Evolutionary conservation across 768 basidiomycete species (phyloP), one percentile per base, ranked within the genome.

Genomic region (Polyporus arcularius): DNA sequence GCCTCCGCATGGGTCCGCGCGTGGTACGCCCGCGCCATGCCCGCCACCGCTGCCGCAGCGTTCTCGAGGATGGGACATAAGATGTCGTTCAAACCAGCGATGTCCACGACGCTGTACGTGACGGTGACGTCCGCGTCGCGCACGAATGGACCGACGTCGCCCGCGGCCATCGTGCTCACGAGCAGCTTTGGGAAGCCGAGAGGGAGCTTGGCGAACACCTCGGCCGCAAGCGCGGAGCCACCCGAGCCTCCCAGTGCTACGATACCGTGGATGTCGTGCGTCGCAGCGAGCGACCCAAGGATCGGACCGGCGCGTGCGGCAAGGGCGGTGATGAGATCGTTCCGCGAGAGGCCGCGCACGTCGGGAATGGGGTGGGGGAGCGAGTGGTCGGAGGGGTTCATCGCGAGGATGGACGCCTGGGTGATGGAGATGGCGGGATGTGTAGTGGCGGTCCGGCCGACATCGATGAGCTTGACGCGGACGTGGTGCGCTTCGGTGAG

Each of bases 131-230:
- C 65, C 31, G 57, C 42, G 18, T 67, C 65, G 39, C 55, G 57
- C 18, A 67, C 58, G 57, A 54, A 54, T 18, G 65, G 53, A 18
- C 60, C 16, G 12, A 67, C 62, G 48, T 67, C 65, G 14, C 65
- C 65, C 21, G 60, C 65, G 21, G 63, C 65, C 57, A 67, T 61
- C 41, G 65, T 67, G 65, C 62, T 64, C 54, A 64, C 65, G 49
- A 67, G 60, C 53, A 67, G 62, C 55, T 67, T 67, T 26, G 62
- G 63, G 51, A 67, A 67, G 16, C 65, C 65, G 57, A 67, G 57
- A 11, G 65, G 65, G 41, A 67, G 60, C 14, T 26, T 45, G 18
- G 57, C 54, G 62, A 67, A 61, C 12, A 57, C 65, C 31, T 42
- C 63, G n/a, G 60, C 65, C 3, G 59, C 60, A 39, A 67, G 62